Conservation (phyloP, 2,329 filamentous ascomycete genomes). For the Sclerotinia spermophila region DNA sequence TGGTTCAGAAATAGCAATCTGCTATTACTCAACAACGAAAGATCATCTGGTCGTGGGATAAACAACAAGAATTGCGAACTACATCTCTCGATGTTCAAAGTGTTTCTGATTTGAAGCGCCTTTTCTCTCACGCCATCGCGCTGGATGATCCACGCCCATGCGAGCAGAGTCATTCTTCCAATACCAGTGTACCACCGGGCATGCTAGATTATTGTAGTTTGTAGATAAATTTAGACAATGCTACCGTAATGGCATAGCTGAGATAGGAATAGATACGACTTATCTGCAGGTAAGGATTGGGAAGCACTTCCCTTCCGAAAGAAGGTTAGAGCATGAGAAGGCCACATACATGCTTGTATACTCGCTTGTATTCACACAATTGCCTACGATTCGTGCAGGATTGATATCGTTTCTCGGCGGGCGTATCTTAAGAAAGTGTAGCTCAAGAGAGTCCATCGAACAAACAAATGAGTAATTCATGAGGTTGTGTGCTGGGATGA, state of each 20-base stretch:
- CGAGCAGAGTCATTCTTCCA: not conserved
- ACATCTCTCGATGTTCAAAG: not conserved
- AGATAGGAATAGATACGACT: not conserved
- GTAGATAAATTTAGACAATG: not conserved
- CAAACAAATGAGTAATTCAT: not conserved
- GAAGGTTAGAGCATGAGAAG: not conserved
- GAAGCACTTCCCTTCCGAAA: not conserved
- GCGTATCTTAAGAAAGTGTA: not conserved
- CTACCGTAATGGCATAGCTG: not conserved
- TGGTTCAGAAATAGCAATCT: not conserved
- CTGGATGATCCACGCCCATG: not conserved
- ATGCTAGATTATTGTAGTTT: not conserved
- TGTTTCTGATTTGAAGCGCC: not conserved
- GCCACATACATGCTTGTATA: not conserved
- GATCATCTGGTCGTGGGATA: not conserved
- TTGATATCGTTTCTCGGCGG: not conserved
- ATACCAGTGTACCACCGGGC: not conserved
- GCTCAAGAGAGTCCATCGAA: not conserved
- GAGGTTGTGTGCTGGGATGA: not conserved
- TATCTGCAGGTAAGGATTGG: not conserved
- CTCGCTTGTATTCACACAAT: not conserved
- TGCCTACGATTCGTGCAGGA: not conserved
- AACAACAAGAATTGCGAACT: not conserved
- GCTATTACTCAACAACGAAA: not conserved
- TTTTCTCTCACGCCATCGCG: not conserved